These are phyloP conservation scores for Collybia sordida DNA, from an alignment of 768 basidiomycete species.

Conservation along the genomic window DNA sequence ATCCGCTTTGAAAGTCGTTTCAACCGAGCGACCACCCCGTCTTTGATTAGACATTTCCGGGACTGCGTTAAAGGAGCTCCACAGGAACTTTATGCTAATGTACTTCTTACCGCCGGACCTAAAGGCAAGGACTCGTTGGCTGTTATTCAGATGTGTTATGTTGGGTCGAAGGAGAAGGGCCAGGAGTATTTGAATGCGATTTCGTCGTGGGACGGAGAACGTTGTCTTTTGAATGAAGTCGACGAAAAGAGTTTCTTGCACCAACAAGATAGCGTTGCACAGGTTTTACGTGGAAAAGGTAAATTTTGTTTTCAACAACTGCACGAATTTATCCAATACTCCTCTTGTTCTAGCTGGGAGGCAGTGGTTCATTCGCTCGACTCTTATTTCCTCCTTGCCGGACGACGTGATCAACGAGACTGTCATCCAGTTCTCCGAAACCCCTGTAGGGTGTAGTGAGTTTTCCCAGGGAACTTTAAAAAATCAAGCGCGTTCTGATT, in stretches of 20 bases:
- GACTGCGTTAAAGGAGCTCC: conserved; percentile 92
- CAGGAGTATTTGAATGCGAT: conserved; percentile 80
- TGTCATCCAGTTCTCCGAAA: conserved; percentile 75
- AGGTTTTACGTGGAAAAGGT: conserved; percentile 86
- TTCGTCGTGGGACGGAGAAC: conserved; percentile 86
- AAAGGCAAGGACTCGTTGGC: conserved; percentile 81
- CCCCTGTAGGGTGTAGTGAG: conserved; percentile 91
- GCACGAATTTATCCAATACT: not conserved
- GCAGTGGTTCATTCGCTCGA: conserved; percentile 91
- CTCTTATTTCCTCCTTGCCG: conserved; percentile 77
- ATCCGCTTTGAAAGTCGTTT: conserved; percentile 61
- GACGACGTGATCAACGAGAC: conserved; percentile 87
- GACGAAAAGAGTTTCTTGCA: conserved; percentile 85
- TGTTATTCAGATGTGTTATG: conserved; percentile 90
- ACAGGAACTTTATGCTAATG: conserved; percentile 85
- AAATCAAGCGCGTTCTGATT: too few species aligned
- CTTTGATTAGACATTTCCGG: conserved; percentile 87
- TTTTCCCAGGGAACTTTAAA: conserved; percentile 14
- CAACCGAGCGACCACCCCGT: conserved; percentile 82
- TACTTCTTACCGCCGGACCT: conserved; percentile 88
- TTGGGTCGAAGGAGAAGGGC: conserved; percentile 72
- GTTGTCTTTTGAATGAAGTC: conserved; percentile 86
- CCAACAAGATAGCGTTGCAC: conserved; percentile 91
- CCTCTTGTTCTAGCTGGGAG: conserved; percentile 53
- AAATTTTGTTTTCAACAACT: conserved; percentile 13